Evolutionary conservation across 371 early-diverging fungal genomes (phyloP), one percentile per base, ranked within the genome.

Genomic region (Umbelopsis sp.): DNA sequence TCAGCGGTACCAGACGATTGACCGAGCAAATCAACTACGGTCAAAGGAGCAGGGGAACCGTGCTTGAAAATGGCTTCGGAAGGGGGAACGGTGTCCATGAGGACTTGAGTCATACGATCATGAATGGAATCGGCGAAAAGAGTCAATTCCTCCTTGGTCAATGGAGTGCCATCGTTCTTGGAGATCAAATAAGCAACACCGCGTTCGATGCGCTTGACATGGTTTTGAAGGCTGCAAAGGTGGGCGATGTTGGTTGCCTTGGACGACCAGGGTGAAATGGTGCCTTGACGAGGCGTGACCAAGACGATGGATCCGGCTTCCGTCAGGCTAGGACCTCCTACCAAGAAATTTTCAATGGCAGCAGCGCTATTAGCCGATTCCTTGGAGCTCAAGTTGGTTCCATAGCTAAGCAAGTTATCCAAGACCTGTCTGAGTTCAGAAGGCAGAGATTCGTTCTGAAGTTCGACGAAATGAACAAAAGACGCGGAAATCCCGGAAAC

Each of bases 261-360:
- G 66, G 96, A 95, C 4, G 97, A 96, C 99, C 99, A 98, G n/a
- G 99, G 98, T 10, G 97, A 96, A 69, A 97, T 97, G 44, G 98
- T 97, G 44, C 98, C 98, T 64, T 88, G 86, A 22, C 98, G 90
- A 3, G 99, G 99, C 63, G 93, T 75, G 32, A 95, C 91, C 65
- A 89, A 72, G 35, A 89, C 76, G 63, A 86, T 77, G 11, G 84
- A 79, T 48, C 74, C 74, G 8, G 74, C 65, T 9, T 50, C 67
- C 35, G 69, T 35, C 48, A 78, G 71, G 69, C 80, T 79, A 38
- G 57, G 66, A 9, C 72, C 72, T 20, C 74, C 69, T 20, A 73
- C 69, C 37, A 88, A 63, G 35, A 88, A 77, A 14, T 70, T 50
- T 12, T 77, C 70, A 51, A 88, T 76, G 20, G 80, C 65, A 11